Conservation (phyloP, 495 filamentous ascomycete genomes). For the Bombardia bombarda region DNA sequence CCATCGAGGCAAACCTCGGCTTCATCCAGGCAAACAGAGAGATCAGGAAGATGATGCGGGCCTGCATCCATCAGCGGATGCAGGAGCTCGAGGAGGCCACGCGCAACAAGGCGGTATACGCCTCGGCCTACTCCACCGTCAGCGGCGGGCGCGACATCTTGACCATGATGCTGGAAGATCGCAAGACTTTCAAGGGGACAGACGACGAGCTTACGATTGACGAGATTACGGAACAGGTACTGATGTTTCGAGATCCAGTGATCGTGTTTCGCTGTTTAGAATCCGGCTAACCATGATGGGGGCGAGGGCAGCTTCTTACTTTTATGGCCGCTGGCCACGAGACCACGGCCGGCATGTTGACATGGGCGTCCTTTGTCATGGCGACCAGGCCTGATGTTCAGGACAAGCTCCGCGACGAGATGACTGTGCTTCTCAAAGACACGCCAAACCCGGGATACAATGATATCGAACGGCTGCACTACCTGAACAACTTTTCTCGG, state of each 20-base stretch:
- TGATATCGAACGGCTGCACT: conserved; percentile 16
- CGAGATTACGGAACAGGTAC: not conserved
- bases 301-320: conserved; percentile 11
- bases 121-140: not conserved
- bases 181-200: not conserved
- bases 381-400: conserved; percentile 15
- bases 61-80: conserved; percentile 14
- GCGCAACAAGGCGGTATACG: not conserved
- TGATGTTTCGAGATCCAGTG: not conserved
- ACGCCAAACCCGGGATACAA: conserved; percentile 1
- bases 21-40: conserved; percentile 16
- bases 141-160: not conserved
- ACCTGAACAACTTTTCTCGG: conserved; percentile 20
- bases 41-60: conserved; percentile 17
- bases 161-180: not conserved
- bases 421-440: conserved; percentile 2
- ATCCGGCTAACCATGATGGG: not conserved
- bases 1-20: conserved; percentile 17
- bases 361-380: conserved; percentile 17
- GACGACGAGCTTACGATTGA: not conserved
- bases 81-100: conserved; percentile 6
- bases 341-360: conserved; percentile 16
- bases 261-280: no score
- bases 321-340: conserved; percentile 23
- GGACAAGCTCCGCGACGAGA: conserved; percentile 14